Conservation (phyloP, 345 rosid species). For the Sisymbrium irio region DNA sequence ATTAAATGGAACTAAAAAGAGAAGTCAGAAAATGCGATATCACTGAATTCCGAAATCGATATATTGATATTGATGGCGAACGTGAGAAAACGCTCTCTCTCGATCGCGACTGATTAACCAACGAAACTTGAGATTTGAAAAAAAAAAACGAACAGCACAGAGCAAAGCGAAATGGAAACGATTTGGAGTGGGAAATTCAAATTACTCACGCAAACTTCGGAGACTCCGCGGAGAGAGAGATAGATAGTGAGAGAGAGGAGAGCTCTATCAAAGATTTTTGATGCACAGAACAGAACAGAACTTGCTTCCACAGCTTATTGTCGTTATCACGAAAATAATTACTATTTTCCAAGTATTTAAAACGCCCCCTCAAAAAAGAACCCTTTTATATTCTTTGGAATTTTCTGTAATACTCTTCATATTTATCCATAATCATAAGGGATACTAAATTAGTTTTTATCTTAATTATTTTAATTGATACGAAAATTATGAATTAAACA, state of each 20-base stretch:
- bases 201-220: slow-evolving; percentile 36
- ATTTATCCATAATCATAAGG: not conserved
- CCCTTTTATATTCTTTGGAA: not conserved
- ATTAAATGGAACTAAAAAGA: not conserved
- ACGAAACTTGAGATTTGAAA: slow-evolving; percentile 11
- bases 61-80: slow-evolving; percentile 17
- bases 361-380: not conserved
- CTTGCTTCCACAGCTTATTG: slow-evolving; percentile 13
- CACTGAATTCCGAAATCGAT: not conserved
- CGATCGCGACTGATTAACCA: slow-evolving; percentile 20
- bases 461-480: not conserved
- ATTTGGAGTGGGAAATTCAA: not conserved
- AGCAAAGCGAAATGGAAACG: not conserved
- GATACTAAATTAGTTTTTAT: not conserved
- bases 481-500: not conserved
- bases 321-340: not conserved
- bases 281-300: not conserved
- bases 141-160: not conserved
- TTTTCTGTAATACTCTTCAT: slow-evolving; percentile 14
- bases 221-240: slow-evolving; percentile 45
- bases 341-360: not conserved
- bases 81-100: not conserved
- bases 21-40: not conserved
- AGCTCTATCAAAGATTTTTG: slow-evolving; percentile 14
- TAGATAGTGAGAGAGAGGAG: slow-evolving; percentile 16